Percentiles rank a stretch among this genome's conserved stretches.
These are phyloP conservation scores for Mycena belliarum DNA, from an alignment of 768 basidiomycete genomes.

Conservation along the genomic window DNA sequence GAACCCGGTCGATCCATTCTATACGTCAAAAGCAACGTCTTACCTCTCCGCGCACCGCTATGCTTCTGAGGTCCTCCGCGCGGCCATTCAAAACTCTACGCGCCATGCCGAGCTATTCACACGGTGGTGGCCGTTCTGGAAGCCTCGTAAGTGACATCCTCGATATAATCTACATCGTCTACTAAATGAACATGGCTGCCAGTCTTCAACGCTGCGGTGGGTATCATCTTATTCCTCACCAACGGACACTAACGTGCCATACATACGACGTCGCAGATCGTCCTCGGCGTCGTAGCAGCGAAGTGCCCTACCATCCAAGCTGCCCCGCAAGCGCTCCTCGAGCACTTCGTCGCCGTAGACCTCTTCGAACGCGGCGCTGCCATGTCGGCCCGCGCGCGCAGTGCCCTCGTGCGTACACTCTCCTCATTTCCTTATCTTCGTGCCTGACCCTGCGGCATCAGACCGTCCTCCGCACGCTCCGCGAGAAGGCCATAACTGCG, in stretches of 20 bases:
- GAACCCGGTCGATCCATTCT: slow-evolving; percentile 5
- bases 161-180: background rate
- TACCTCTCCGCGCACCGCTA: background rate
- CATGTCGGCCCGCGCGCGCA: slow-evolving; percentile 1
- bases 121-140: slow-evolving; percentile 12
- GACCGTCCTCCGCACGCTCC: slow-evolving; percentile 1
- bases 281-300: slow-evolving; percentile 7
- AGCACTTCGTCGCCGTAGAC: slow-evolving; percentile 7
- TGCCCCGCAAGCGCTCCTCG: slow-evolving; percentile 1
- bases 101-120: background rate
- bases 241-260: background rate
- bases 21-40: background rate
- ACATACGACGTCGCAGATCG: too few species aligned
- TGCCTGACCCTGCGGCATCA: background rate
- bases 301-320: background rate
- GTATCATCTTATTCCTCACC: background rate
- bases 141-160: background rate
- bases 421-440: background rate
- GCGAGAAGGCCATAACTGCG: slow-evolving; percentile 4
- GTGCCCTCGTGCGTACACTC: background rate
- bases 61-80: background rate
- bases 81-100: background rate
- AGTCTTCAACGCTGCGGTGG: slow-evolving; percentile 1
- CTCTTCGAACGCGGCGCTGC: slow-evolving; percentile 10
- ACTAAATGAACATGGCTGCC: background rate